These are phyloP conservation scores for Xylariaceae sp. DNA, from an alignment of 2,329 filamentous ascomycete species.

Conservation along the genomic window DNA sequence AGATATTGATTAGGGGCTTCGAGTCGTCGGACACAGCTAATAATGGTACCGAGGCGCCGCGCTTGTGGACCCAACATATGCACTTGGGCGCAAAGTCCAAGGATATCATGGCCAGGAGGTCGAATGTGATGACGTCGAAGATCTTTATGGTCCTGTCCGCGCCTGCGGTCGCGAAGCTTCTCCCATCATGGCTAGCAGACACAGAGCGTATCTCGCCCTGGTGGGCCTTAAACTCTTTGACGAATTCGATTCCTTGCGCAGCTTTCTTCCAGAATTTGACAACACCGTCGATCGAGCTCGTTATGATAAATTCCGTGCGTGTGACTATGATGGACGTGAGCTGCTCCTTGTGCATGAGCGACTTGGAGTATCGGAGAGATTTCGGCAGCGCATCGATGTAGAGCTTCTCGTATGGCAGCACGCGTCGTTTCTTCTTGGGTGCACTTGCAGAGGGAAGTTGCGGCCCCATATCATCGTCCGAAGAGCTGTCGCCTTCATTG, in stretches of 20 bases:
- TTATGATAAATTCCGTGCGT: conserved; percentile 93
- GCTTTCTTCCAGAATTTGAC: conserved; percentile 99
- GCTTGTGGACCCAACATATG: conserved; percentile 86
- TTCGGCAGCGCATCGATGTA: conserved; percentile 85
- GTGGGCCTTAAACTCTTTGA: conserved; percentile 95
- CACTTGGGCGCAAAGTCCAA: conserved; percentile 70
- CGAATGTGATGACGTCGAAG: conserved; percentile 78
- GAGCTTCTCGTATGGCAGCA: conserved; percentile 89
- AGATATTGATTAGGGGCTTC: conserved; percentile 71
- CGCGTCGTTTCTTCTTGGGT: conserved; percentile 84
- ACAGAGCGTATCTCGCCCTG: conserved; percentile 76
- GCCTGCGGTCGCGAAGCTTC: conserved; percentile 88
- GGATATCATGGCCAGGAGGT: conserved; percentile 76
- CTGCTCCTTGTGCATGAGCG: conserved; percentile 97
- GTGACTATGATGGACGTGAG: conserved; percentile 83
- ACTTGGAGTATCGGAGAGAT: conserved; percentile 81
- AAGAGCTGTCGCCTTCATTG: conserved; percentile 55
- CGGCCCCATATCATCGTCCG: conserved; percentile 82
- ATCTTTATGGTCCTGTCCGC: conserved; percentile 74
- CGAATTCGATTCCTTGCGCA: conserved; percentile 85
- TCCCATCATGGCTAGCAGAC: conserved; percentile 80
- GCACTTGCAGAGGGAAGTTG: conserved; percentile 74
- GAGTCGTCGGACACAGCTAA: conserved; percentile 76
- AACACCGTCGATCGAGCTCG: conserved; percentile 86
- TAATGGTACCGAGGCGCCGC: conserved; percentile 80